phyloP scores from a whole-genome alignment of 1,284 basidiomycete species.

The Sanghuangporus weigelae region DNA sequence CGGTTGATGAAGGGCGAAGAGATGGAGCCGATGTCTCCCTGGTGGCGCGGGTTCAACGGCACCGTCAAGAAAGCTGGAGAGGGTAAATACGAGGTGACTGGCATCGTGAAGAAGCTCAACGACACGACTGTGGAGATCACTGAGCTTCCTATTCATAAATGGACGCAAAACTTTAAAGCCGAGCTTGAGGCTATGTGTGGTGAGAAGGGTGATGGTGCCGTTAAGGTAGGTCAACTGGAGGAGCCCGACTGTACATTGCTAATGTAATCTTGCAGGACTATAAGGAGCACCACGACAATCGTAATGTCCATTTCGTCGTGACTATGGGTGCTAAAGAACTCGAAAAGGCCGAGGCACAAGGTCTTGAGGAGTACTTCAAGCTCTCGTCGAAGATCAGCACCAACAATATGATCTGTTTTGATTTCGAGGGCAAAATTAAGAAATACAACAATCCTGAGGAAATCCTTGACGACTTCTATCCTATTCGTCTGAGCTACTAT shows the following conservation, averaged over 20 bases:
- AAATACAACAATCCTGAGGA: slow-evolving; percentile 90
- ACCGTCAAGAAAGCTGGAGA: slow-evolving; percentile 76
- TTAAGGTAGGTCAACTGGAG: slow-evolving; percentile 50
- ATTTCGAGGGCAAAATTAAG: slow-evolving; percentile 94
- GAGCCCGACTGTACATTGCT: neutral
- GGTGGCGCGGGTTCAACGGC: slow-evolving; percentile 97
- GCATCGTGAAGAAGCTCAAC: slow-evolving; percentile 73
- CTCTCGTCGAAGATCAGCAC: slow-evolving; percentile 80
- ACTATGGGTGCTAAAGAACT: slow-evolving; percentile 80
- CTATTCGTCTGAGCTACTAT: slow-evolving; percentile 85
- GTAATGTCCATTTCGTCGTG: slow-evolving; percentile 88
- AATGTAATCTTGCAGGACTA: slow-evolving; percentile 61
- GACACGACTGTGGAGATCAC: slow-evolving; percentile 92
- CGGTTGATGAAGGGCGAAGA: slow-evolving; percentile 88
- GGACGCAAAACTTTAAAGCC: slow-evolving; percentile 93
- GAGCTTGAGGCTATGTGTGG: slow-evolving; percentile 79
- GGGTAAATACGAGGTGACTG: slow-evolving; percentile 86
- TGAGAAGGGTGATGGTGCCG: slow-evolving; percentile 63
- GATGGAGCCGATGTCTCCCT: slow-evolving; percentile 83
- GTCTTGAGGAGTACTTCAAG: slow-evolving; percentile 91
- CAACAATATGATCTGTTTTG: slow-evolving; percentile 98
- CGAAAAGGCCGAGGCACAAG: slow-evolving; percentile 85
- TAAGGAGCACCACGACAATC: slow-evolving; percentile 93
- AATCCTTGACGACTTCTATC: slow-evolving; percentile 93
- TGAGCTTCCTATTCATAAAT: slow-evolving; percentile 92